These are phyloP conservation scores for Herpetospermum pedunculosum DNA, from an alignment of 306 rosid species.

Conservation along the genomic window DNA sequence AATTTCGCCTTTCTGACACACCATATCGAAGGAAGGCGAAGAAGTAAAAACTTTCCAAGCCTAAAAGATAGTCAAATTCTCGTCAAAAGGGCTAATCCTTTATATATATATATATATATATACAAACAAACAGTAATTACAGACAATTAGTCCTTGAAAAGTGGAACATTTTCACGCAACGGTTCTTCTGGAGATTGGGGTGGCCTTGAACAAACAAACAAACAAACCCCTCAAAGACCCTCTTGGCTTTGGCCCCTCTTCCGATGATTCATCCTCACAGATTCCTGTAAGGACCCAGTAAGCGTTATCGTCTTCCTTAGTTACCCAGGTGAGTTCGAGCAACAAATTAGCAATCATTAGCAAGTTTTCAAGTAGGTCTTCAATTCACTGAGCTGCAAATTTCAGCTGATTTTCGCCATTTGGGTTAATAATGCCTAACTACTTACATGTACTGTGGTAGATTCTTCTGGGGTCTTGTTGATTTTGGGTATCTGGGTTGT, in stretches of 20 bases:
- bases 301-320: neutral
- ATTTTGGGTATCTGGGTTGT: conserved; percentile 5
- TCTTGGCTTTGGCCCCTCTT: too few relatives aligned
- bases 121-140: conserved; percentile 20
- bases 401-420: neutral
- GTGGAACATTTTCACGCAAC: conserved; percentile 37
- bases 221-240: neutral
- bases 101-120: neutral
- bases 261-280: neutral
- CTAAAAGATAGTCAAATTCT: conserved; percentile 4
- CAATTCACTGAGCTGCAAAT: neutral
- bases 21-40: too few relatives aligned
- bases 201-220: conserved; percentile 5
- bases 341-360: neutral
- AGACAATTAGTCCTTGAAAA: conserved; percentile 28
- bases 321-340: neutral
- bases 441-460: neutral
- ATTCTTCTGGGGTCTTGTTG: neutral
- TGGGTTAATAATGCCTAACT: neutral
- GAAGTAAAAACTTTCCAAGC: neutral
- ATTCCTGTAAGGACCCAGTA: neutral
- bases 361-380: neutral
- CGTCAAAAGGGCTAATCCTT: neutral
- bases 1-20: neutral
- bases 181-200: conserved; percentile 45